Evolutionary conservation across 75 land plant species (phyloP), one percentile per base, ranked within the genome.

Genomic region (Chamaecyparis obtusa): DNA sequence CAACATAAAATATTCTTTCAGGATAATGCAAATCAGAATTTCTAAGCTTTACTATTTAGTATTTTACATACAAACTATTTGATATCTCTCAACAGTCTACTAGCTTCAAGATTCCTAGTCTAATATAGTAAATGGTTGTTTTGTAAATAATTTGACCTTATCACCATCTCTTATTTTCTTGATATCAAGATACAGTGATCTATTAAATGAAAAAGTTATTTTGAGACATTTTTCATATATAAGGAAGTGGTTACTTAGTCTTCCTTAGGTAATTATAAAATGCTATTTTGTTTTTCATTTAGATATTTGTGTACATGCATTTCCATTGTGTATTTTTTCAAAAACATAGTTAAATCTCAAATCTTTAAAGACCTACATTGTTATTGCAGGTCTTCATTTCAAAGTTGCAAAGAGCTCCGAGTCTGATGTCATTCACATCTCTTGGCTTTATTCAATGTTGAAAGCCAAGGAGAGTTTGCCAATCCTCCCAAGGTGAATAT

Each of bases 401-500:
- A 60, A 86, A 4, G 83, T 85, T 33, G 91, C 87, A 75, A 80
- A 83, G 77, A n/a, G 56, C 30, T 60, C 76, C 7, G 84, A 86
- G 30, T 37, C 74, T 37, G 91, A 90, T 88, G 88, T 90, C 32
- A 88, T 90, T 35, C 80, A 80, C 54, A 21, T 71, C 17, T 46
- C 56, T 5, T 90, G 91, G 91, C 71, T 90, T 79, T 9, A n/a
- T 32, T 87, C 67, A 36, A 83, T 86, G 27, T 24, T 90, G 41
- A 56, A 85, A 36, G 32, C 27, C 15, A 88, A 88, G 75, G 85
- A 71, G 87, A 57, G 49, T 37, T 36, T 90, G 49, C 91, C 91
- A 3, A 44, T 90, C 36, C 32, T 51, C 1, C 91, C 91, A 79
- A 90, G 88, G 91, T 90, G 41, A 37, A 17, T 67, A 49, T 32